A percentile compares a stretch with the other conserved stretches of the same genome.
Conservation (phyloP, 1,284 basidiomycete genomes). For the Heterobasidion parviporum region DNA sequence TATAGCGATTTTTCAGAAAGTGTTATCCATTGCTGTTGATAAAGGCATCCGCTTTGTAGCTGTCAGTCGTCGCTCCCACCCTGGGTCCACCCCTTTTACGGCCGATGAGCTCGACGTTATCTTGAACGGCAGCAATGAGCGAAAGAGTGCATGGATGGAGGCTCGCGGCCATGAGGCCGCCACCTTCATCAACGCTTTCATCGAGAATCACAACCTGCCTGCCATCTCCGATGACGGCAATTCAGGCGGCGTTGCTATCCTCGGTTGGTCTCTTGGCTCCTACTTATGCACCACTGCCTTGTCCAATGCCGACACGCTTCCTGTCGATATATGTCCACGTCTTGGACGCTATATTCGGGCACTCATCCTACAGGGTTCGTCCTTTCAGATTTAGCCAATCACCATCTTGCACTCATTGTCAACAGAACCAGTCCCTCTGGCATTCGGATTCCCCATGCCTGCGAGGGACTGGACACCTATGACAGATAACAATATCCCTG, state of each 20-base stretch:
- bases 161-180: background rate
- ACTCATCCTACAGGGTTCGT: background rate
- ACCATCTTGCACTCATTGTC: background rate
- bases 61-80: background rate
- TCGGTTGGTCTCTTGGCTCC: background rate
- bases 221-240: background rate
- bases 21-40: background rate
- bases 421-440: background rate
- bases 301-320: background rate
- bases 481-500: background rate
- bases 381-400: background rate
- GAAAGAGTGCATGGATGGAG: background rate
- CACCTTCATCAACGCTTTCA: background rate
- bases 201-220: background rate
- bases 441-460: background rate
- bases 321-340: background rate
- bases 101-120: background rate
- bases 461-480: background rate
- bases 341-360: background rate
- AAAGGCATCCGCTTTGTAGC: background rate
- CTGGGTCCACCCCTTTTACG: background rate
- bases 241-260: background rate
- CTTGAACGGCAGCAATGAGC: background rate
- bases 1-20: background rate
- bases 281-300: background rate